Evolutionary conservation across 768 basidiomycete genomes (phyloP).

Genomic region (Clathrus columnatus): DNA sequence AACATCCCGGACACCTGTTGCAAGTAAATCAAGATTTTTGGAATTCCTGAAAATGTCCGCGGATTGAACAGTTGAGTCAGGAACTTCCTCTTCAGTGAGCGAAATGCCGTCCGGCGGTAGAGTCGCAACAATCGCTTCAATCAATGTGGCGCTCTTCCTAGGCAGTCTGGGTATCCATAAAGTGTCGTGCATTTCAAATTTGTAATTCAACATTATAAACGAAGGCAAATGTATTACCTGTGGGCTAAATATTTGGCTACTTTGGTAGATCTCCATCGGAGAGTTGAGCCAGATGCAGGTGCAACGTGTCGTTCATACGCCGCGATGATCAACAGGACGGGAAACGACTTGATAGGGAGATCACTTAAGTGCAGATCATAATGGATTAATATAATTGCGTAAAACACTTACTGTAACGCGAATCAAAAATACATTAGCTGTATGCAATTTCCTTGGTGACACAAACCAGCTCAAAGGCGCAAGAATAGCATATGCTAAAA

Average conservation of each 20-base stretch:
- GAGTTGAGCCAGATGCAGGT: slow-evolving; percentile 33
- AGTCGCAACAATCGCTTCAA: slow-evolving; percentile 72
- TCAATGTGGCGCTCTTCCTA: slow-evolving; percentile 61
- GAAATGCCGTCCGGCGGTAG: slow-evolving; percentile 52
- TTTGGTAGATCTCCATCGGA: slow-evolving; percentile 44
- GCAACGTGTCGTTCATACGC: slow-evolving; percentile 70
- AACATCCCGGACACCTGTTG: no score
- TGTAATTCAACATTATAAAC: neutral
- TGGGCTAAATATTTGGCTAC: slow-evolving; percentile 51
- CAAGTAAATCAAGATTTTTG: slow-evolving; percentile 25
- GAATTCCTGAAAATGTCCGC: slow-evolving; percentile 22
- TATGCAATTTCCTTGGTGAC: slow-evolving; percentile 71
- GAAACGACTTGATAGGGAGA: slow-evolving; percentile 47
- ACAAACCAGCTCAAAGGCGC: slow-evolving; percentile 72
- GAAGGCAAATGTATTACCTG: neutral
- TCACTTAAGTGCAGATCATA: slow-evolving; percentile 3
- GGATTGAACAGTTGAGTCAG: slow-evolving; percentile 39
- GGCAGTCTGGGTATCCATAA: slow-evolving; percentile 36
- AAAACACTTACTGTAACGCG: slow-evolving; percentile 52
- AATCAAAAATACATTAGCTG: slow-evolving; percentile 79
- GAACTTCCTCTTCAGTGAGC: slow-evolving; percentile 62
- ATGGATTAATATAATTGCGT: slow-evolving; percentile 1
- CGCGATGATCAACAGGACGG: slow-evolving; percentile 65
- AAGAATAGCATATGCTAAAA: slow-evolving; percentile 70
- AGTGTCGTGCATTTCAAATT: neutral